phyloP scores from a whole-genome alignment of 1,284 basidiomycete species.

The Cutaneotrichosporon spelunceum region DNA sequence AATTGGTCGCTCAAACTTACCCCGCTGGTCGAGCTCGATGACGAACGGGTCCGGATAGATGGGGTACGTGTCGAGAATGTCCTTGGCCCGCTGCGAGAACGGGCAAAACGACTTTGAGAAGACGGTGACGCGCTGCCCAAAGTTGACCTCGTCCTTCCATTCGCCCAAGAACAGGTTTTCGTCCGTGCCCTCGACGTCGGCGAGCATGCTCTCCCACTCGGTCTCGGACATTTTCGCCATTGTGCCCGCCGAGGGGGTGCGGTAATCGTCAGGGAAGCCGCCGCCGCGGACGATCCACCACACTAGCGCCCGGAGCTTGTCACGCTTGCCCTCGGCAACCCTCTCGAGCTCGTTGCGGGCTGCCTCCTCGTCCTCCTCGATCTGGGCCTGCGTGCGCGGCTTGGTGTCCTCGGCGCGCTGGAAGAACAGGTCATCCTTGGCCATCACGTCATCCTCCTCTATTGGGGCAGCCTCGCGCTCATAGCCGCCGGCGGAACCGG shows the following conservation, averaged over 20 bases:
- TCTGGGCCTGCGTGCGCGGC: constrained; percentile 35
- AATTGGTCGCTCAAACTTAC: constrained; percentile 34
- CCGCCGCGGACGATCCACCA: constrained; percentile 47
- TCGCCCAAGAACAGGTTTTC: constrained; percentile 33
- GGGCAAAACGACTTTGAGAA: constrained; percentile 52
- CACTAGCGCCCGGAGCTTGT: constrained; percentile 36
- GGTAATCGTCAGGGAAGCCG: constrained; percentile 31
- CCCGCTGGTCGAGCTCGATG: constrained; percentile 51
- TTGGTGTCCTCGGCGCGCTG: constrained; percentile 12
- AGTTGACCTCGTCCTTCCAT: constrained; percentile 40
- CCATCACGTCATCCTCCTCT: constrained; percentile 41
- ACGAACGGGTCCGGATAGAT: constrained; percentile 43
- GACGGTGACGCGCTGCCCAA: constrained; percentile 38
- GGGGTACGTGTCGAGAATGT: constrained; percentile 40
- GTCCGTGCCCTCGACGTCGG: constrained; percentile 26
- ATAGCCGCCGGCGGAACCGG: background rate
- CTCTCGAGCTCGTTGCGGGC: constrained; percentile 22
- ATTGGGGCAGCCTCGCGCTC: constrained; percentile 8
- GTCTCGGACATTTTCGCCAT: constrained; percentile 32
- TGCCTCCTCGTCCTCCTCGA: constrained; percentile 28
- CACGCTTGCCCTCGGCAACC: background rate
- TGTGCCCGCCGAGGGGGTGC: constrained; percentile 27
- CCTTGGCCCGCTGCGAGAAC: constrained; percentile 48
- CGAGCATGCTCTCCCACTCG: constrained; percentile 27
- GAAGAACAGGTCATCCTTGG: constrained; percentile 41